These are phyloP conservation scores for Aspergillus diversus DNA, from an alignment of 495 filamentous ascomycete species.

Conservation along the genomic window DNA sequence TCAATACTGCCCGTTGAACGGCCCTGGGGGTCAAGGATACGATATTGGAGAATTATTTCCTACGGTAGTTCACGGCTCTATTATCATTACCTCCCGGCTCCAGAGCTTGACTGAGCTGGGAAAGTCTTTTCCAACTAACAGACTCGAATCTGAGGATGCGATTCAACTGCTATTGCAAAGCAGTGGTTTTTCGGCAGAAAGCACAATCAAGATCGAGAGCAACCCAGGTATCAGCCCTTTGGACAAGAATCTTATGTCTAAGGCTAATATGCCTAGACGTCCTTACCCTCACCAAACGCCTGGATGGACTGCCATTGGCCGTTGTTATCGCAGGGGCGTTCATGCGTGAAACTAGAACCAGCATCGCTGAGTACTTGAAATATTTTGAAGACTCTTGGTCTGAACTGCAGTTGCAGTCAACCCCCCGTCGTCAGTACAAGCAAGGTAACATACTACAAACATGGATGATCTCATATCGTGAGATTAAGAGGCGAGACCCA, in stretches of 20 bases:
- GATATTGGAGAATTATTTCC: constrained; percentile 39
- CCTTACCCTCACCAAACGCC: not conserved
- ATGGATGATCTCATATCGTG: not conserved
- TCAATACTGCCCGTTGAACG: constrained; percentile 27
- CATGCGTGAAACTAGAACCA: not conserved
- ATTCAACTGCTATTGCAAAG: not conserved
- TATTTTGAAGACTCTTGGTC: not conserved
- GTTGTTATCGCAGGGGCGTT: not conserved
- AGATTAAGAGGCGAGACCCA: not conserved
- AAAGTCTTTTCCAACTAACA: not conserved
- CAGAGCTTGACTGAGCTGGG: constrained; percentile 30
- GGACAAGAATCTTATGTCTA: no score
- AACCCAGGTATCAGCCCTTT: not conserved
- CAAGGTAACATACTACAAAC: not conserved
- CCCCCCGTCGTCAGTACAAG: not conserved
- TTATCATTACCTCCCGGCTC: constrained; percentile 45
- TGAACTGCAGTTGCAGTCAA: not conserved
- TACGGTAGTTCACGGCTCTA: constrained; percentile 40
- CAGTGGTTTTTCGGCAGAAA: not conserved
- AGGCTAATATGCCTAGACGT: not conserved
- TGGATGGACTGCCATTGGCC: not conserved
- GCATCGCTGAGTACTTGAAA: not conserved
- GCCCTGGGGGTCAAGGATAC: constrained; percentile 29
- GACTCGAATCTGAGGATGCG: not conserved
- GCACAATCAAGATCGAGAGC: not conserved